Base-by-base conservation (phyloP, 2,329 filamentous ascomycete species). In the Ophiostoma piceae region DNA sequence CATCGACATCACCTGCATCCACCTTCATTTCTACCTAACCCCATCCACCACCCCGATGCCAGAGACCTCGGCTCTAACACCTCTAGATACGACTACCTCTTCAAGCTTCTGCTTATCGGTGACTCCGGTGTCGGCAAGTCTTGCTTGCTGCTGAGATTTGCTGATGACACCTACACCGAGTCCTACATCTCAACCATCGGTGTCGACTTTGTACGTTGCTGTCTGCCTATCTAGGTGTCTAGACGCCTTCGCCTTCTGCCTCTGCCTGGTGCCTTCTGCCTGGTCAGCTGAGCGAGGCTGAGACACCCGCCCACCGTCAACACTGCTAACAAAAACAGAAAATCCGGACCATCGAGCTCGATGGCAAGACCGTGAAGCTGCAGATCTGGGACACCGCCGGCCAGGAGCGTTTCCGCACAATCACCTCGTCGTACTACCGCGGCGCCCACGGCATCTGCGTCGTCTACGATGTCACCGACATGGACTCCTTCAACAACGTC, bases 401-500 rank as follows among this genome's bases (percentile, higher is more conserved):
- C 76, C 95, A 99, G 84, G 95, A 99, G 84, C 93, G 95, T 78
- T 99, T 99, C 92, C 91, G 95, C 81, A 99, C 95, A 77, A 99
- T 99, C 84, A 99, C 95, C 73, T 98, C 94, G 60, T 98, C 95
- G 73, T 99, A 99, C 88, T 99, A 99, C 87, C 92, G 95, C 79
- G 95, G 95, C 78, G 95, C 95, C 75, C 95, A 98, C 84, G 95
- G 95, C 77, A 99, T 99, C 84, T 99, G 95, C 84, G 94, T 99
- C 76, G 95, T 99, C 80, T 99, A 98, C 87, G 95, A 99, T 89
- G 95, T 99, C 79, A 99, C 95, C 76, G 95, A 99, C 81, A 97
- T 98, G 94, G 95, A 98, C 82, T 97, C 92, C 39, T 99, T 99
- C 92, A 98, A 99, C 90, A 99, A 98, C 85, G 95, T 99, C 78